Evolutionary conservation across 2,329 filamentous ascomycete species (phyloP).

Genomic region (Colletotrichum plurivorum): DNA sequence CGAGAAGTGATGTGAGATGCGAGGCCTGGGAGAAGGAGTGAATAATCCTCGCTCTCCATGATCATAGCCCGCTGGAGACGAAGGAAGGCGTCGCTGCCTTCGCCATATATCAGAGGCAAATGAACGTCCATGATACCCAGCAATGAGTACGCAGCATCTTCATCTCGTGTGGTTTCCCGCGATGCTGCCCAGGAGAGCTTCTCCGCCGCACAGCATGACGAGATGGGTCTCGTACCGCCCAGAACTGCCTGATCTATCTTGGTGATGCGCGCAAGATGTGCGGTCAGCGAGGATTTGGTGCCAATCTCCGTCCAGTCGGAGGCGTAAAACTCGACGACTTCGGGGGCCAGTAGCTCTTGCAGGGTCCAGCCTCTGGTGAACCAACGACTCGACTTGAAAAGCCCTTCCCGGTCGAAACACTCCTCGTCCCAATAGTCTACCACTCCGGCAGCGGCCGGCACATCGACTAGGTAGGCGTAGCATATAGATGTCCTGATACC

Average conservation of each 20-base stretch:
- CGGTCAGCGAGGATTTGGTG: constrained; percentile 43
- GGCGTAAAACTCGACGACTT: constrained; percentile 48
- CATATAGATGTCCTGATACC: constrained; percentile 47
- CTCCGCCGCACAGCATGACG: not conserved
- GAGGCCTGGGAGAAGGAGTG: not conserved
- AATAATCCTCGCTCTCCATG: constrained; percentile 15
- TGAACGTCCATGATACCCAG: constrained; percentile 47
- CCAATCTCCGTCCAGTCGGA: constrained; percentile 47
- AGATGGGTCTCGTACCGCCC: not conserved
- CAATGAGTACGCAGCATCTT: constrained; percentile 47
- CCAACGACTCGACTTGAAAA: constrained; percentile 39
- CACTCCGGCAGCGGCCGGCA: not conserved
- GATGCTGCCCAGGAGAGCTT: constrained; percentile 46
- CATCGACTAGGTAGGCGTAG: constrained; percentile 46
- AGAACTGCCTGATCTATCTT: constrained; percentile 44
- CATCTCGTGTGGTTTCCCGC: constrained; percentile 41
- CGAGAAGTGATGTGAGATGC: not conserved
- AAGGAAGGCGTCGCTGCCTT: constrained; percentile 44
- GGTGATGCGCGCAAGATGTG: constrained; percentile 41
- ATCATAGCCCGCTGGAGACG: constrained; percentile 38
- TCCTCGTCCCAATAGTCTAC: constrained; percentile 4
- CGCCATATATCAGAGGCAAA: constrained; percentile 47
- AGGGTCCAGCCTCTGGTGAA: constrained; percentile 47
- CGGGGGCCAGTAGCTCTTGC: constrained; percentile 49
- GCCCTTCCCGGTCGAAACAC: not conserved